Conservation (phyloP, 768 basidiomycete genomes). For the Lentinula boryana region DNA sequence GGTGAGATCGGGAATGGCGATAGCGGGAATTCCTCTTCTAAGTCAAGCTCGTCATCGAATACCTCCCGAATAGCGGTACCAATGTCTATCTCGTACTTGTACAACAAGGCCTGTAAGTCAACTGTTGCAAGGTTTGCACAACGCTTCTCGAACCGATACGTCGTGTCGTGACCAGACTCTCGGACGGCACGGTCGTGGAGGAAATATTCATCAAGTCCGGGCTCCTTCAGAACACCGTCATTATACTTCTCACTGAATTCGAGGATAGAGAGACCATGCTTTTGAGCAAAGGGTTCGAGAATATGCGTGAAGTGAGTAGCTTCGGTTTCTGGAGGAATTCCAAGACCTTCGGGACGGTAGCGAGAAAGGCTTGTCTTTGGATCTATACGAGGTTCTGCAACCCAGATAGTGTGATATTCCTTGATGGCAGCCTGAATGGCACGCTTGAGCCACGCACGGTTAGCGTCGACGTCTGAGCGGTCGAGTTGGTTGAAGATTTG, state of each 20-base stretch:
- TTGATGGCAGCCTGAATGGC: slow-evolving; percentile 98
- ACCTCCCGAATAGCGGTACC: slow-evolving; percentile 96
- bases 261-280: slow-evolving; percentile 87
- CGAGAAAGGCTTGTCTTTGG: slow-evolving; percentile 91
- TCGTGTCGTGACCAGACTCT: slow-evolving; percentile 94
- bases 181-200: slow-evolving; percentile 94
- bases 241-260: slow-evolving; percentile 98
- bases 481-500: slow-evolving; percentile 98
- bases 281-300: slow-evolving; percentile 89
- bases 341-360: slow-evolving; percentile 88
- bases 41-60: slow-evolving; percentile 86
- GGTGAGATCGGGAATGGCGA: slow-evolving; percentile 87
- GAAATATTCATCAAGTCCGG: slow-evolving; percentile 94
- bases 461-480: slow-evolving; percentile 69
- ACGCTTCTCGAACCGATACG: slow-evolving; percentile 95
- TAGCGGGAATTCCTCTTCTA: slow-evolving; percentile 89
- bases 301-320: slow-evolving; percentile 98
- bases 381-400: slow-evolving; percentile 90
- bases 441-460: slow-evolving; percentile 88
- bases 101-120: slow-evolving; percentile 90
- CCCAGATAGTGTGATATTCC: slow-evolving; percentile 98
- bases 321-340: slow-evolving; percentile 98
- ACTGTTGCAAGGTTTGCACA: slow-evolving; percentile 97
- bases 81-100: slow-evolving; percentile 98
- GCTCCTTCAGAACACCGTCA: slow-evolving; percentile 75